A percentile compares a stretch with the other conserved stretches of the same genome.
phyloP scores from a whole-genome alignment of 352 stramenopile genomes.

The Pythium brachiatum region DNA sequence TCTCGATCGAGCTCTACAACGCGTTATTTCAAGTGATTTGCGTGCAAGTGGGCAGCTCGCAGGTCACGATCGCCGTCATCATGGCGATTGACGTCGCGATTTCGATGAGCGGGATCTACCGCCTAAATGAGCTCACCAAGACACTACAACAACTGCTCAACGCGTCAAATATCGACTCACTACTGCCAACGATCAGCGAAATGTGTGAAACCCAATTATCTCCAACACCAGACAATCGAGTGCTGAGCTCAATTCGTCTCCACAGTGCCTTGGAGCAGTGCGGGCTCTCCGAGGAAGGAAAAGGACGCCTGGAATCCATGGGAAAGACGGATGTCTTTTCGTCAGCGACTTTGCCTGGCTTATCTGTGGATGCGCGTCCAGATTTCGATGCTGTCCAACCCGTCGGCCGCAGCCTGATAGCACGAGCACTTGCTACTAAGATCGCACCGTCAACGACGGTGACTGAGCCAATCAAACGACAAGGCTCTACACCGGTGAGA shows the following conservation, averaged over 20 bases:
- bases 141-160: background rate
- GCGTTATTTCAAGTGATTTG: slow-evolving; percentile 29
- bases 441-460: background rate
- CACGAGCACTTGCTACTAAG: background rate
- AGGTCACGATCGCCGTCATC: slow-evolving; percentile 6
- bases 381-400: background rate
- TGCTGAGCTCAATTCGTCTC: background rate
- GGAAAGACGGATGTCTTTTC: background rate
- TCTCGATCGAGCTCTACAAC: slow-evolving; percentile 36
- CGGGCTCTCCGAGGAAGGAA: slow-evolving; percentile 2
- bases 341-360: background rate
- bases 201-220: background rate
- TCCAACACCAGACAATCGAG: background rate
- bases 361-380: background rate
- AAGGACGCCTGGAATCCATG: slow-evolving; percentile 13
- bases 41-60: slow-evolving; percentile 26
- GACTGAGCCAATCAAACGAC: too few relatives aligned
- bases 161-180: background rate
- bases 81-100: slow-evolving; percentile 9
- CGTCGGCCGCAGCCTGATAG: background rate
- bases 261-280: slow-evolving; percentile 1
- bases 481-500: background rate
- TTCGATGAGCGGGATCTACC: background rate
- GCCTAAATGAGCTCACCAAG: background rate
- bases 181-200: background rate